Evolutionary conservation across 2,329 filamentous ascomycete species (phyloP), one percentile per base, ranked within the genome.

Genomic region (Volutella citrinella): DNA sequence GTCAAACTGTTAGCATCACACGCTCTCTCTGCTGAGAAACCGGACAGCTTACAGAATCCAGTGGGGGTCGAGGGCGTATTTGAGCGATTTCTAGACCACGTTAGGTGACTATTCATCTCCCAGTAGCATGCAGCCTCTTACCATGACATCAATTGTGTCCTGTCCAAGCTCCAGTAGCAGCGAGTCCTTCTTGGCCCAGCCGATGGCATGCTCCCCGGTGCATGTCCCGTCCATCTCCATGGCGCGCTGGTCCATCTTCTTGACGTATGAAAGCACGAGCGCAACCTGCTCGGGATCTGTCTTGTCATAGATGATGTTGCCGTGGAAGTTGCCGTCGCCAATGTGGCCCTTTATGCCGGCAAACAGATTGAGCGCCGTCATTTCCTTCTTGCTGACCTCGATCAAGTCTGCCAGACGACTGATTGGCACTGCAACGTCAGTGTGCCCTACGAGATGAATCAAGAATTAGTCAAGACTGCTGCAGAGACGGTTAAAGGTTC

Each of bases 151-250:
- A 39, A 95, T 71, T 0, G 89, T 94, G 37, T 87, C 86, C 4
- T 77, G 65, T 0, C 89, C 89, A n/a, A 95, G 76, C 60, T 95
- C 89, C 57, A 82, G 80, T 19, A 87, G 61, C 28, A 95, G 68
- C 7, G 80, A 85, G 36, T 80, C 78, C 64, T 94, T 95, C 66
- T 95, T 95, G 12, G 87, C 87, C 60, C 91, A 78, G 15, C 88
- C 89, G 41, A 95, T 75, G 2, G 86, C 85, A 59, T 95, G 88
- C 61, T 95, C 89, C 18, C 88, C 89, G 1, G 89, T 94, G 59
- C 87, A 93, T 6, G 89, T 95, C 3, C 90, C 88, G 40, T 95
- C 90, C 89, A 96, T 95, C 45, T 91, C 87, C 16, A 96, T 63
- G 3, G 89, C 90, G 13, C 87, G 78, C 48, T 84, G 76, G 14